phyloP scores from a whole-genome alignment of 768 basidiomycete genomes.

The Pleurotus sapidus region DNA sequence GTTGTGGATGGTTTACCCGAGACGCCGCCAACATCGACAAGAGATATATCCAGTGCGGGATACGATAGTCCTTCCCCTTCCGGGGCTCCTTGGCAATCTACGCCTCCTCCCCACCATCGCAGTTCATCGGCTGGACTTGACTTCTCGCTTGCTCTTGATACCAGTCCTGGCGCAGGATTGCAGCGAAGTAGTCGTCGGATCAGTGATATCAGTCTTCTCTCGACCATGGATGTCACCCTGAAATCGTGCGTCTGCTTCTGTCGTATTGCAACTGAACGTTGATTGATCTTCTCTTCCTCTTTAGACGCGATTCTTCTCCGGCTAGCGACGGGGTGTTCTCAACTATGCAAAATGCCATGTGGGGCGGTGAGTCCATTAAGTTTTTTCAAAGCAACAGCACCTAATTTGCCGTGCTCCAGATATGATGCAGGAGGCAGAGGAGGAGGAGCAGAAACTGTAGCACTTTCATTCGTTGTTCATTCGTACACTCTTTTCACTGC shows the following conservation, averaged over 20 bases:
- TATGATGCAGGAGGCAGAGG: conserved; percentile 27
- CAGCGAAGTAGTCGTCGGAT: conserved; percentile 52
- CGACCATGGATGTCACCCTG: conserved; percentile 42
- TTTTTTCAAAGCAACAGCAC: conserved; percentile 12
- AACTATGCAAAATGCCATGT: conserved; percentile 64
- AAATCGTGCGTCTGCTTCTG: conserved; percentile 45
- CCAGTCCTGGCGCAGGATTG: conserved; percentile 38
- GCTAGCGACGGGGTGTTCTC: conserved; percentile 47
- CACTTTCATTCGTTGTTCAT: not conserved
- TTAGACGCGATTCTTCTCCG: conserved; percentile 34
- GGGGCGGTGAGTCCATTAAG: conserved; percentile 56
- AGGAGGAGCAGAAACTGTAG: conserved; percentile 18
- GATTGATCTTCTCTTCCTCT: not conserved
- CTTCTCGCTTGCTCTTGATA: conserved; percentile 43
- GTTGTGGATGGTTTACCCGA: conserved; percentile 58
- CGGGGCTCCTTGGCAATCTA: conserved; percentile 16
- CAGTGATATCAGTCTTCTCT: conserved; percentile 61
- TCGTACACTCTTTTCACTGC: not conserved
- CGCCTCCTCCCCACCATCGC: conserved; percentile 34
- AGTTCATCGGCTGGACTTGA: conserved; percentile 39
- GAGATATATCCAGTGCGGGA: conserved; percentile 52
- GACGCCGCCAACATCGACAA: conserved; percentile 48
- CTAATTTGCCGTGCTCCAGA: conserved; percentile 20
- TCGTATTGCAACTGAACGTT: too few relatives aligned
- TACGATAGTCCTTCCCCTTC: conserved; percentile 28